phyloP scores from a whole-genome alignment of 2,329 filamentous ascomycete species.

The Teratosphaeriaceae sp. region DNA sequence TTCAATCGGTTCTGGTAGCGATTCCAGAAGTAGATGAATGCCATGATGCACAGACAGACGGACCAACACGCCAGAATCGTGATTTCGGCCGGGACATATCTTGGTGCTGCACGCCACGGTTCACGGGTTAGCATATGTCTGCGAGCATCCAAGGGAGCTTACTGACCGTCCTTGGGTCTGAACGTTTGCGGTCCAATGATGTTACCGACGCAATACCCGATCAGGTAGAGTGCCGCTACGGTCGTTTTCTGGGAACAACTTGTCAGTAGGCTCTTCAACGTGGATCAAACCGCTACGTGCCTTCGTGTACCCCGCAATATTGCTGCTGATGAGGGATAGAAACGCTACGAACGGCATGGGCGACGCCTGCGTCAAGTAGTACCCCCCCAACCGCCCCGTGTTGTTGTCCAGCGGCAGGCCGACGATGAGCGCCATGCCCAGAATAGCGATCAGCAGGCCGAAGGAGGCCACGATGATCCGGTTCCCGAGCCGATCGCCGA shows the following conservation, averaged over 20 bases:
- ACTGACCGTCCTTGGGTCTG: slow-evolving; percentile 48
- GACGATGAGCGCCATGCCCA: slow-evolving; percentile 60
- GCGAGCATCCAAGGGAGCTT: no score
- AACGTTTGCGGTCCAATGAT: slow-evolving; percentile 47
- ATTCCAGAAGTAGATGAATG: slow-evolving; percentile 60
- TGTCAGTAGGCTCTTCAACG: no score
- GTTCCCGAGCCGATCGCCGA: slow-evolving; percentile 51
- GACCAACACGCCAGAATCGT: slow-evolving; percentile 55
- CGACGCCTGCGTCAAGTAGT: slow-evolving; percentile 57
- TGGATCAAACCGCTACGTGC: no score
- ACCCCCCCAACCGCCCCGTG: slow-evolving; percentile 53
- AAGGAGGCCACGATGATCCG: slow-evolving; percentile 50
- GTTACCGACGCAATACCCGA: slow-evolving; percentile 31
- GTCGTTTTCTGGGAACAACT: slow-evolving; percentile 44
- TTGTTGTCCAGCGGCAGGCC: slow-evolving; percentile 53
- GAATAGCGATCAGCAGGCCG: slow-evolving; percentile 47
- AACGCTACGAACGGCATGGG: slow-evolving; percentile 59
- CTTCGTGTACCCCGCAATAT: slow-evolving; percentile 49
- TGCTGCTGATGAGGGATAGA: slow-evolving; percentile 56
- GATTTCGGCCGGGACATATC: slow-evolving; percentile 58
- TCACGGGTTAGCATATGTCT: no score
- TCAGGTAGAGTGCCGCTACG: slow-evolving; percentile 48
- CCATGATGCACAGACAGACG: slow-evolving; percentile 47
- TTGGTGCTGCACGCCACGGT: no score
- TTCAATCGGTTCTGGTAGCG: slow-evolving; percentile 54